Evolutionary conservation across 2,329 filamentous ascomycete genomes (phyloP).

Genomic region (Harringtonia lauricola): DNA sequence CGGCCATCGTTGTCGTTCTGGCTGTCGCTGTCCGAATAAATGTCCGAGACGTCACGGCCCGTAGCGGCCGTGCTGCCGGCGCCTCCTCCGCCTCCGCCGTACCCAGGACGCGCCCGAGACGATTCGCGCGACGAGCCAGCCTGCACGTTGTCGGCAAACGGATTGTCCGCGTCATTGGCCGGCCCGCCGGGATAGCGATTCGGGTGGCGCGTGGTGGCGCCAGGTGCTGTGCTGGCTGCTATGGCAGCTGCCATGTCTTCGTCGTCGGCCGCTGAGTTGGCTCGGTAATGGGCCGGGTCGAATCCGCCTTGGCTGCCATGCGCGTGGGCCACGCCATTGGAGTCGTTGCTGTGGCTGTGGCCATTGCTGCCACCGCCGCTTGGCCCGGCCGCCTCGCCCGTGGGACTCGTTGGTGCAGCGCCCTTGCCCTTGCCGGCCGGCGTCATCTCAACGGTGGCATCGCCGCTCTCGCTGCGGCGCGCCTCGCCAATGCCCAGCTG

Average conservation of each 20-base stretch:
- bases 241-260: conserved; percentile 11
- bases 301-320: neutral
- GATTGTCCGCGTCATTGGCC: conserved; percentile 4
- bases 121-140: conserved; percentile 9
- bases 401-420: conserved; percentile 6
- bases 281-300: neutral
- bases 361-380: conserved; percentile 2
- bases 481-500: conserved; percentile 30
- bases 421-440: conserved; percentile 17
- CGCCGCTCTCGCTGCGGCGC: conserved; percentile 17
- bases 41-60: neutral
- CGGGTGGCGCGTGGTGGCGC: conserved; percentile 1
- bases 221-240: conserved; percentile 10
- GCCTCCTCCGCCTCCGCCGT: conserved; percentile 1
- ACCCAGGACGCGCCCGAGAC: conserved; percentile 2
- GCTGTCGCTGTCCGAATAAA: conserved; percentile 3
- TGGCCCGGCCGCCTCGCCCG: neutral
- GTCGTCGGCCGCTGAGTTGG: conserved; percentile 1
- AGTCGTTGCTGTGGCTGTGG: neutral
- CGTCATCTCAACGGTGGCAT: conserved; percentile 10
- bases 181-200: conserved; percentile 1
- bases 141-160: conserved; percentile 6
- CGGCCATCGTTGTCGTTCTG: neutral
- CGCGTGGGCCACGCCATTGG: neutral
- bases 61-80: neutral